Percentiles rank a stretch among this genome's conserved stretches.
phyloP scores from a whole-genome alignment of 192 early-diverging fungal species.

The Coemansia sp. region DNA sequence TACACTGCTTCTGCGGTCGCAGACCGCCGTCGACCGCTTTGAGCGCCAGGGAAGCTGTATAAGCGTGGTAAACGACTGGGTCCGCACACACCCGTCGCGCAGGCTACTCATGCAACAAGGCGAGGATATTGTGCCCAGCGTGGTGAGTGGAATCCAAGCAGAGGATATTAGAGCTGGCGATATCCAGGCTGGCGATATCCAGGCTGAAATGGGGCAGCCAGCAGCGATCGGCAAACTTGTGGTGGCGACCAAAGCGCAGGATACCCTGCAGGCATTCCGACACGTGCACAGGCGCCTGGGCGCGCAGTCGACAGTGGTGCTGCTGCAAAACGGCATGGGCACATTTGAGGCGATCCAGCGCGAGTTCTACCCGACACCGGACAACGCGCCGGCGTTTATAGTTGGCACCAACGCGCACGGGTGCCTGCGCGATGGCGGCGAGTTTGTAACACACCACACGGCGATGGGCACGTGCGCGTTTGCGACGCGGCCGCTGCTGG shows the following conservation, averaged over 20 bases:
- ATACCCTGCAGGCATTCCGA: constrained; percentile 54
- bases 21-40: constrained; percentile 42
- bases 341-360: constrained; percentile 54
- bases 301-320: constrained; percentile 53
- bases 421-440: constrained; percentile 42
- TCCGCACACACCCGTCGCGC: constrained; percentile 24
- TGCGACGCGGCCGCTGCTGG: constrained; percentile 27
- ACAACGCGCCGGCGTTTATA: constrained; percentile 33
- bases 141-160: constrained; percentile 4
- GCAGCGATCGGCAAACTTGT: constrained; percentile 54
- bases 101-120: constrained; percentile 27
- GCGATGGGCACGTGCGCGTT: constrained; percentile 56
- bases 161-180: constrained; percentile 33
- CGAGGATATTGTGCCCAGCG: constrained; percentile 20
- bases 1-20: constrained; percentile 59
- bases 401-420: constrained; percentile 60
- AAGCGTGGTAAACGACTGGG: constrained; percentile 33
- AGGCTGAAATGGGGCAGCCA: constrained; percentile 33
- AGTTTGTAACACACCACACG: constrained; percentile 57
- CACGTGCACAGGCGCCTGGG: constrained; percentile 53
- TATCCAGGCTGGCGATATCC: constrained; percentile 22
- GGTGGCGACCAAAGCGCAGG: constrained; percentile 66
- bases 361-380: constrained; percentile 14
- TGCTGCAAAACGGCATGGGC: constrained; percentile 71
- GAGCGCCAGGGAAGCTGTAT: constrained; percentile 14